Base-by-base conservation (phyloP, 2,329 filamentous ascomycete species). In the Ophiognomonia clavigignenti-juglandacearum region DNA sequence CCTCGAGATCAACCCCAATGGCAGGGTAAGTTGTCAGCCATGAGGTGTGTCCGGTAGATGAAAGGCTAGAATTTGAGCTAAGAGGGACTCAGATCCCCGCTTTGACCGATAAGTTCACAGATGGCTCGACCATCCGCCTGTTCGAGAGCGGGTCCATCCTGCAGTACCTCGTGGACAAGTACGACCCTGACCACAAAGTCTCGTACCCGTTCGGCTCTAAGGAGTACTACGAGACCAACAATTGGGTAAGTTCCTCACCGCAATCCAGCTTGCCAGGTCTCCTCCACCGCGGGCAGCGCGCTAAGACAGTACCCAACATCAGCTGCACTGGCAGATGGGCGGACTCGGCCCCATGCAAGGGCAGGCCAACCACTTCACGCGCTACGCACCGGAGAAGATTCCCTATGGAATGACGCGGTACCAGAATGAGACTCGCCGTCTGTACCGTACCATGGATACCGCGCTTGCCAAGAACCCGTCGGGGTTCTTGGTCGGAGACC, bases 311-410 rank as follows among this genome's bases (percentile, higher is more conserved):
- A n/a, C n/a, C n/a, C n/a, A n/a, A n/a, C n/a, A n/a, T n/a, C 44
- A 76, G 74, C 66, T 80, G 45, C 81, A 80, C 64, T 88, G 83
- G 76, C 82, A 92, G 66, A 93, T 91, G 68, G 86, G 84, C 2
- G 88, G 88, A 2, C 71, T 92, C 2, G 87, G 88, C 0, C 88
- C 88, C 0, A 92, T 92, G 87, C 88, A 92, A 61, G 85, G 73
- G 38, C 87, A 92, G 63, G 76, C 86, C 41, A 89, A 92, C 65
- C 86, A 93, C 68, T 95, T 95, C 67, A 72, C 71, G 39, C 79
- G 87, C 47, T 95, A 95, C 59, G 88, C 89, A 1, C 86, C 88
- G 0, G 85, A 91, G 62, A 82, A 78, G 63, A 92, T 95, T 58
- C 73, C 83, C 59, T 95, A 96, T 62, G 88, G 85, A 53, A 80